Conservation (phyloP, 2,329 filamentous ascomycete species). For the Rhynchosporium graminicola region DNA sequence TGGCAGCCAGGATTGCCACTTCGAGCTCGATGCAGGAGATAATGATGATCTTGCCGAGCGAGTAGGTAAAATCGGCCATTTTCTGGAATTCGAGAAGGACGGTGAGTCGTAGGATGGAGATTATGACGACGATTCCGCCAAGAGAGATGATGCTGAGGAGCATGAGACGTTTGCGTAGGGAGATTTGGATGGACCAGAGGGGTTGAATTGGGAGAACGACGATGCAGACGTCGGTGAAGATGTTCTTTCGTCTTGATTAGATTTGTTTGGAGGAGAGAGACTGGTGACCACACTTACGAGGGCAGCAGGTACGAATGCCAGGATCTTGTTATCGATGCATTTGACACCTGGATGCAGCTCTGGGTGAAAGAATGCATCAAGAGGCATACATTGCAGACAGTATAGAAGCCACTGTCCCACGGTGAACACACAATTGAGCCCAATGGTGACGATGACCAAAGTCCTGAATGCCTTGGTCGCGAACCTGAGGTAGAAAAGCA, state of each 20-base stretch:
- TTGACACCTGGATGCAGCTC: constrained; percentile 33
- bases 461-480: constrained; percentile 33
- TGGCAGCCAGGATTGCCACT: constrained; percentile 40
- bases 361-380: constrained; percentile 39
- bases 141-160: constrained; percentile 36
- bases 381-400: constrained; percentile 39
- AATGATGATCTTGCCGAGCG: constrained; percentile 41
- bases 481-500: constrained; percentile 41
- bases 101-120: constrained; percentile 23
- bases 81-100: constrained; percentile 30
- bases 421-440: constrained; percentile 35
- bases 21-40: constrained; percentile 40
- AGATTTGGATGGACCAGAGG: constrained; percentile 48
- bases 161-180: constrained; percentile 32
- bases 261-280: not conserved
- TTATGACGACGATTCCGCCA: constrained; percentile 38
- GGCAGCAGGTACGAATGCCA: constrained; percentile 25
- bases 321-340: constrained; percentile 30
- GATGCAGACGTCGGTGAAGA: constrained; percentile 33
- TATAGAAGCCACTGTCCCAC: constrained; percentile 38
- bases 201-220: constrained; percentile 44
- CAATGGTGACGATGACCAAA: constrained; percentile 36
- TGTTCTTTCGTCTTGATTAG: constrained; percentile 2
- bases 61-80: constrained; percentile 36
- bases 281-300: not conserved